phyloP scores from a whole-genome alignment of 768 basidiomycete species.

The Suillus spraguei region DNA sequence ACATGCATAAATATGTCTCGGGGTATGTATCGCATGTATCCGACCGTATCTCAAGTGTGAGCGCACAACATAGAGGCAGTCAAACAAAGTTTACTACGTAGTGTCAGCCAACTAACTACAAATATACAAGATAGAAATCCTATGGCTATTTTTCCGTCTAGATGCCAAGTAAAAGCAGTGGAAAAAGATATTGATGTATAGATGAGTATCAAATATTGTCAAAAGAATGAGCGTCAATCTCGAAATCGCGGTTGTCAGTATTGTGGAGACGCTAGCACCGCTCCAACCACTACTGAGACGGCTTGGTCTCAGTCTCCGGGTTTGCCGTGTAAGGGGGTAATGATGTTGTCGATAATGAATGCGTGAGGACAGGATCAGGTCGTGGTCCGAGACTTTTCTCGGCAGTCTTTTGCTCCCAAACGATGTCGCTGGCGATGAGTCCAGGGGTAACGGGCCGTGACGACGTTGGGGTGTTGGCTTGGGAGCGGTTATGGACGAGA shows the following conservation, averaged over 20 bases:
- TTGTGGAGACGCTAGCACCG: neutral
- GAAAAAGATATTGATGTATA: slow-evolving; percentile 5
- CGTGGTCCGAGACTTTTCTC: slow-evolving; percentile 12
- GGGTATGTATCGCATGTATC: no score
- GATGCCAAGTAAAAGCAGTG: neutral
- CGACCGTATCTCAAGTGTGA: neutral
- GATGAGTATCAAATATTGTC: neutral
- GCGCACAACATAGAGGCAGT: neutral
- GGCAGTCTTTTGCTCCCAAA: slow-evolving; percentile 27
- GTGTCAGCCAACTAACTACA: neutral
- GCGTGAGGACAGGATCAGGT: slow-evolving; percentile 26
- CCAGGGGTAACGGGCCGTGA: slow-evolving; percentile 67
- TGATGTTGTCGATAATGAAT: slow-evolving; percentile 41
- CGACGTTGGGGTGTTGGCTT: slow-evolving; percentile 72
- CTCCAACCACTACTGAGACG: slow-evolving; percentile 12
- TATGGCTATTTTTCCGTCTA: slow-evolving; percentile 10
- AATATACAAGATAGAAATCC: slow-evolving; percentile 5
- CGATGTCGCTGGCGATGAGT: slow-evolving; percentile 19
- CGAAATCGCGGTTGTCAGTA: neutral
- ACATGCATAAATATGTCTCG: no score
- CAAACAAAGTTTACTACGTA: neutral
- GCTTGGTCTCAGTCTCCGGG: slow-evolving; percentile 26
- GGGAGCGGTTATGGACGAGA: slow-evolving; percentile 88
- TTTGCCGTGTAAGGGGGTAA: slow-evolving; percentile 43
- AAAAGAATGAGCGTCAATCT: neutral